Percentiles rank a stretch among this genome's conserved stretches.
Conservation (phyloP, 2,329 filamentous ascomycete genomes). For the Sarocladium strictum region DNA sequence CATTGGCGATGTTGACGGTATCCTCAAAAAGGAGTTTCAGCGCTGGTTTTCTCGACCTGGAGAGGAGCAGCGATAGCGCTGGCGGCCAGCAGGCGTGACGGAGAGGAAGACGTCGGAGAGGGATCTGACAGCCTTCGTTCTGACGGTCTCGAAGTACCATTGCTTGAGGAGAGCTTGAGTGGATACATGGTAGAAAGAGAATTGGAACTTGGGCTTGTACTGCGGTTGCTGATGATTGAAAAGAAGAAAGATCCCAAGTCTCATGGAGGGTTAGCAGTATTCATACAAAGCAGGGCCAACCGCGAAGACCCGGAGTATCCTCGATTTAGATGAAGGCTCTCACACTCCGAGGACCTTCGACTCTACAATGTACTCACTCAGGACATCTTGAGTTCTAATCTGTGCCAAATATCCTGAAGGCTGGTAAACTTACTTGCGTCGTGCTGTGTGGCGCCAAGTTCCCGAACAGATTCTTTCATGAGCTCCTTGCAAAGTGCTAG, state of each 20-base stretch:
- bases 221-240: neutral
- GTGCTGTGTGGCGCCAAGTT: no score
- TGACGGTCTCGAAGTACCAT: constrained; percentile 3
- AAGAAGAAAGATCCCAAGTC: no score
- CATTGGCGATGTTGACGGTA: constrained; percentile 9
- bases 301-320: no score
- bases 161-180: neutral
- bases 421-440: no score
- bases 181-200: neutral
- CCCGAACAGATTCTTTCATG: no score
- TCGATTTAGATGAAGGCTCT: no score
- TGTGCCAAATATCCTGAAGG: no score
- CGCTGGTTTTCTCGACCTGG: constrained; percentile 6
- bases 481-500: no score
- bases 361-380: neutral
- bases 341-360: neutral
- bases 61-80: constrained; percentile 13
- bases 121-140: constrained; percentile 12
- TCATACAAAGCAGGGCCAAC: no score
- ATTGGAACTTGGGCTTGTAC: neutral
- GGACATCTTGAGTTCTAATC: no score
- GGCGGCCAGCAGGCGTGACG: no score
- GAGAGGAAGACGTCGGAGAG: constrained; percentile 12
- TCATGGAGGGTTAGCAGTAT: no score
- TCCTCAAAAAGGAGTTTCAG: constrained; percentile 7